A percentile compares a stretch with the other conserved stretches of the same genome.
These are phyloP conservation scores for Mucor lusitanicus DNA, from an alignment of 371 early-diverging fungal species.

Conservation along the genomic window DNA sequence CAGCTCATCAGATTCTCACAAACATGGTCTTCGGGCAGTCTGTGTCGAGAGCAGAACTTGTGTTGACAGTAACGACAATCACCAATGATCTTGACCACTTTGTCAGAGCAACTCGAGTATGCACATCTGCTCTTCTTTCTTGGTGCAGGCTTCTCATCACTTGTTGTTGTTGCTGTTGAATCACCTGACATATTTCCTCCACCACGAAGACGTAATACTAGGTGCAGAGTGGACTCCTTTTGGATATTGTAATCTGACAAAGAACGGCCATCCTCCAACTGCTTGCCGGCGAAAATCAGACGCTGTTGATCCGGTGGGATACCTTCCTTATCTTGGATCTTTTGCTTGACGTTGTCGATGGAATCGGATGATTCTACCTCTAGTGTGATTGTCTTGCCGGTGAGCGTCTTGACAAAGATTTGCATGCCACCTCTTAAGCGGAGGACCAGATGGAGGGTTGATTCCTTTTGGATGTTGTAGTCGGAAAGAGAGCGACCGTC, in stretches of 20 bases:
- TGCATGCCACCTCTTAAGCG: constrained; percentile 88
- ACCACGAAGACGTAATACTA: constrained; percentile 19
- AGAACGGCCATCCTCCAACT: constrained; percentile 91
- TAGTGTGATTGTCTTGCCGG: constrained; percentile 84
- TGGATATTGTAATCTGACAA: constrained; percentile 88
- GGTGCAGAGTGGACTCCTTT: constrained; percentile 68
- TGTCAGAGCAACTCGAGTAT: constrained; percentile 38
- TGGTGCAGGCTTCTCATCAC: constrained; percentile 2
- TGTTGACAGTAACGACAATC: constrained; percentile 53
- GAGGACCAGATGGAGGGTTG: constrained; percentile 94
- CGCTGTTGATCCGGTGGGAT: too few species aligned
- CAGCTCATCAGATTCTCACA: constrained; percentile 66
- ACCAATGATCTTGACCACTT: constrained; percentile 49
- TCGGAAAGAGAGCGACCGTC: constrained; percentile 67
- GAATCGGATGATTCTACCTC: constrained; percentile 91
- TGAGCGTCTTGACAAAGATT: constrained; percentile 79
- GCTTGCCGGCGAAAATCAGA: too few species aligned
- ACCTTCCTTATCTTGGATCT: too few species aligned
- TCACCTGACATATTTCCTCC: constrained; percentile 5
- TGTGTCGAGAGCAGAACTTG: constrained; percentile 63
- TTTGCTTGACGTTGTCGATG: constrained; percentile 93
- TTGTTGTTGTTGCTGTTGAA: constrained; percentile 4
- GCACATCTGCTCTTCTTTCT: constrained; percentile 41
- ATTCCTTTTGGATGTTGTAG: constrained; percentile 89
- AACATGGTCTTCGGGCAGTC: constrained; percentile 68